Percentiles rank a stretch among this genome's conserved stretches.
Evolutionary conservation across 2,329 filamentous ascomycete species (phyloP).

Genomic region (Colletotrichum caudatum): DNA sequence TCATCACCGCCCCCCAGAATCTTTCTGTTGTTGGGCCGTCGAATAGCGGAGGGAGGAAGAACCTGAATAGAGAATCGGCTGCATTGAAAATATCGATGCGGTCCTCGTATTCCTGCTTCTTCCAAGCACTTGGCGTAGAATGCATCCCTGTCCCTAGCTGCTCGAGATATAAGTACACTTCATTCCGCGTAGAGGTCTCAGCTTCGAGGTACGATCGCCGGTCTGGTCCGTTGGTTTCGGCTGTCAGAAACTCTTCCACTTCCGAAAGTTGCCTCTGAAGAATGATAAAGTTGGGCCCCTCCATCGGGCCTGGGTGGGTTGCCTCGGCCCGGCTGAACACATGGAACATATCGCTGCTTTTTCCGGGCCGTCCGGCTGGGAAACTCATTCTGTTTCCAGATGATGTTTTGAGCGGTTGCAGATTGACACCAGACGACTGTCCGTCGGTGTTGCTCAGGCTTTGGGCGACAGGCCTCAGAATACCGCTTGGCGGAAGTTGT

Average conservation of each 20-base stretch:
- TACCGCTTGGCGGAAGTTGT: slow-evolving; percentile 34
- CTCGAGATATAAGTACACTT: slow-evolving; percentile 46
- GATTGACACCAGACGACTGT: background rate
- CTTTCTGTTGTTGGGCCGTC: slow-evolving; percentile 54
- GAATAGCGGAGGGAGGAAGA: slow-evolving; percentile 56
- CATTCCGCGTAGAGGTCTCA: slow-evolving; percentile 44
- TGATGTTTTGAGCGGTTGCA: slow-evolving; percentile 9
- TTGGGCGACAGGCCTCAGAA: slow-evolving; percentile 21
- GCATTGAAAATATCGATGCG: slow-evolving; percentile 56
- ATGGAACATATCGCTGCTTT: slow-evolving; percentile 34
- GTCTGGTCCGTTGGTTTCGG: slow-evolving; percentile 32
- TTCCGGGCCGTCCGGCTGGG: slow-evolving; percentile 16
- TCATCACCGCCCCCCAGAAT: slow-evolving; percentile 58
- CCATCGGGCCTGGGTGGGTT: slow-evolving; percentile 9
- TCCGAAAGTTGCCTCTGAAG: slow-evolving; percentile 35
- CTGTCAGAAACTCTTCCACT: slow-evolving; percentile 32
- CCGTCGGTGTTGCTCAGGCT: background rate
- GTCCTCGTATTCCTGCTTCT: slow-evolving; percentile 49
- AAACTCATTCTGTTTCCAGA: slow-evolving; percentile 26
- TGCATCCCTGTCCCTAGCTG: slow-evolving; percentile 24
- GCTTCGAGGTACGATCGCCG: slow-evolving; percentile 29
- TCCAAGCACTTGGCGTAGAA: slow-evolving; percentile 18
- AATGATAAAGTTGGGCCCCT: slow-evolving; percentile 35
- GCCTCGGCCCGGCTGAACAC: slow-evolving; percentile 38
- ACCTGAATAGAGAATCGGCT: slow-evolving; percentile 54